Evolutionary conservation across 306 rosid genomes (phyloP).

Genomic region (Ammopiptanthus mongolicus): DNA sequence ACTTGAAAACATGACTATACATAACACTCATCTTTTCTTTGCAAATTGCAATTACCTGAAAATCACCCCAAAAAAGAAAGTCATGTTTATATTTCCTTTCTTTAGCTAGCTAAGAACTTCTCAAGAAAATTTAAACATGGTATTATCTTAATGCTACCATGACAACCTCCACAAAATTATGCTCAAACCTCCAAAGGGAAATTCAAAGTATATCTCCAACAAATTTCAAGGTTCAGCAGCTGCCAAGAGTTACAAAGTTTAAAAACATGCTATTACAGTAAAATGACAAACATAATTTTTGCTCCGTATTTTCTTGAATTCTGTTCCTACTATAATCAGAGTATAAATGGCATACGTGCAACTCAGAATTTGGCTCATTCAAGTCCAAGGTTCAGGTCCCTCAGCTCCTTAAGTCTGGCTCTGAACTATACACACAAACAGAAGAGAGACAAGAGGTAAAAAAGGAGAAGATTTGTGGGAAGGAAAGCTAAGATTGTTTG

Average conservation of each 20-base stretch:
- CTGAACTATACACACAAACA: neutral
- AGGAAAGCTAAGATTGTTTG: constrained; percentile 5
- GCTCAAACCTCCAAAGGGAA: neutral
- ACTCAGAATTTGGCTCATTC: neutral
- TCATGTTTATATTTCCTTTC: neutral
- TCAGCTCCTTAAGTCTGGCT: constrained; percentile 10
- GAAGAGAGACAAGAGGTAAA: neutral
- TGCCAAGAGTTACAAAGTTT: neutral
- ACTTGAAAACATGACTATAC: constrained; percentile 34
- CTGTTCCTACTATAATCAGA: neutral
- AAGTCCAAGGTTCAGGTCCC: constrained; percentile 13
- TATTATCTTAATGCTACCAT: neutral
- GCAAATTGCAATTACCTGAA: constrained; percentile 24
- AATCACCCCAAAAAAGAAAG: neutral
- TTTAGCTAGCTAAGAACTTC: neutral
- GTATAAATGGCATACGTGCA: neutral
- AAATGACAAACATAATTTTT: neutral
- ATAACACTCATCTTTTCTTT: constrained; percentile 45
- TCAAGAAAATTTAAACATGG: neutral
- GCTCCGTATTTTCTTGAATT: constrained; percentile 15
- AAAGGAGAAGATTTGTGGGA: neutral
- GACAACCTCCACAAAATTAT: neutral
- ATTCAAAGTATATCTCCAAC: neutral
- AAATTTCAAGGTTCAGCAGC: neutral
- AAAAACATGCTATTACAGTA: neutral